Evolutionary conservation across 2,329 filamentous ascomycete genomes (phyloP).

Genomic region (Aspergillus neoniger): DNA sequence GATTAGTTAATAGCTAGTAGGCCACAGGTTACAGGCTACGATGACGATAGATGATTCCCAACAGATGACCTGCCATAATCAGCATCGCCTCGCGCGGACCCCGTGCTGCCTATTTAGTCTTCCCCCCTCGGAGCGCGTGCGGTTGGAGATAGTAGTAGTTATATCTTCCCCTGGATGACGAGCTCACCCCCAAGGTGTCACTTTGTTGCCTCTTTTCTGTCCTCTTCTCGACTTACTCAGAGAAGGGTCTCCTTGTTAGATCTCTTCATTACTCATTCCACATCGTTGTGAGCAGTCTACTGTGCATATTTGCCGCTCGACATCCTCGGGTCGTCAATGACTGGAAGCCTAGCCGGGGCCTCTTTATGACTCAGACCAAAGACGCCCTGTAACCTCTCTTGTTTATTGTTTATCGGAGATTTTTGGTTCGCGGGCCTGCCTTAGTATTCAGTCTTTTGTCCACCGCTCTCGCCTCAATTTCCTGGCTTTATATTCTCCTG

Average conservation of each 20-base stretch:
- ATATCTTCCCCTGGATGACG: background rate
- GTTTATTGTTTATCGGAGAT: conserved; percentile 8
- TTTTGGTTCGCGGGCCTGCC: conserved; percentile 6
- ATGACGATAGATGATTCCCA: conserved; percentile 8
- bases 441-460: conserved; percentile 2
- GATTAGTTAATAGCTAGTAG: background rate
- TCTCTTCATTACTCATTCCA: background rate
- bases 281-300: background rate
- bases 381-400: background rate
- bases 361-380: conserved; percentile 17
- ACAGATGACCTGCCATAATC: conserved; percentile 15
- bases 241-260: no score
- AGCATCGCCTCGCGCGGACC: conserved; percentile 15
- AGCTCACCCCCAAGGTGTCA: background rate
- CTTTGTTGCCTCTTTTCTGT: background rate
- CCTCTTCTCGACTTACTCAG: background rate
- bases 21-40: background rate
- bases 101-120: conserved; percentile 14
- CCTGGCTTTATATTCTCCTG: conserved; percentile 3
- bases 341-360: conserved; percentile 7
- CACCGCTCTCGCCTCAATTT: conserved; percentile 5
- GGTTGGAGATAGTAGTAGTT: background rate
- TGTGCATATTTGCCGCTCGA: background rate
- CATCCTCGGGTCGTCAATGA: conserved; percentile 9
- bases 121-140: conserved; percentile 2